These are phyloP conservation scores for Cladosporium cucumerinum DNA, from an alignment of 2,329 filamentous ascomycete species.

Conservation along the genomic window DNA sequence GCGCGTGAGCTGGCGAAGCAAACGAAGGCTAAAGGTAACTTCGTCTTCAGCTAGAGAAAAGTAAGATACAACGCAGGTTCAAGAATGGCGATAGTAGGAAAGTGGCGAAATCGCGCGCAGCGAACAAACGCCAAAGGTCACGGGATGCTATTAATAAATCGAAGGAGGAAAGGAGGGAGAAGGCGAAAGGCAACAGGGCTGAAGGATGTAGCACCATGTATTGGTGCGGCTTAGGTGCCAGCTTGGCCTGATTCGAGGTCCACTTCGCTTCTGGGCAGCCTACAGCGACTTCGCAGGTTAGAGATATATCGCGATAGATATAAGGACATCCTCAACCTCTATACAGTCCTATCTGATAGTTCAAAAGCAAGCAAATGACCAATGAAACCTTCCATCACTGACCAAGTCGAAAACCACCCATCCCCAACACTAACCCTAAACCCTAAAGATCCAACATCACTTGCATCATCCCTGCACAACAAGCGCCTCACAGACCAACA, in stretches of 20 bases:
- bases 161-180: neutral
- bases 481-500: neutral
- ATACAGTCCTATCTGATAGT: too few species aligned
- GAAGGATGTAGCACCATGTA: neutral
- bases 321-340: neutral
- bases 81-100: neutral
- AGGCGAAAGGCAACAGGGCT: neutral
- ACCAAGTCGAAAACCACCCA: neutral
- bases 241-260: neutral
- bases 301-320: neutral
- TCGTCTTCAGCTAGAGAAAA: neutral
- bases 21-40: neutral
- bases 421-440: neutral
- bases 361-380: neutral
- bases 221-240: neutral
- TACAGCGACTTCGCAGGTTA: neutral
- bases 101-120: neutral
- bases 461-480: constrained; percentile 3
- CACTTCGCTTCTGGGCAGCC: neutral
- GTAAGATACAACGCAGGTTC: neutral
- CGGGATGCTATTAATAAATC: neutral
- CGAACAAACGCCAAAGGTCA: neutral
- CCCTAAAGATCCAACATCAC: neutral
- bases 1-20: neutral
- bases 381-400: neutral